Conservation (phyloP, 2,329 filamentous ascomycete species). For the Microdochium trichocladiopsis region DNA sequence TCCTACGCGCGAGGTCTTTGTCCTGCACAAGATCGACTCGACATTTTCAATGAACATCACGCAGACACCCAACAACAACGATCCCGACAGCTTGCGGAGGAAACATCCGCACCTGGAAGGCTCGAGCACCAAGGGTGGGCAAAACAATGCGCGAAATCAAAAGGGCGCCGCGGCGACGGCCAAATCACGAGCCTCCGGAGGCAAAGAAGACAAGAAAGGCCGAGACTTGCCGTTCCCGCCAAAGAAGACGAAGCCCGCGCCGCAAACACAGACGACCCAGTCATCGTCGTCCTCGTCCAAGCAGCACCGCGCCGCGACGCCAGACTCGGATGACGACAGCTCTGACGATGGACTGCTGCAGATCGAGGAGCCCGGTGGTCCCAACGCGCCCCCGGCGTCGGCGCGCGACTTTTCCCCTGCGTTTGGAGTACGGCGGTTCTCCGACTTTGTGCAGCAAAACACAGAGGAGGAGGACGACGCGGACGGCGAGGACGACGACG, state of each 20-base stretch:
- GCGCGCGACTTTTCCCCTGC: conserved; percentile 39
- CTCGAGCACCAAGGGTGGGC: conserved; percentile 9
- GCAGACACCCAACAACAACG: conserved; percentile 57
- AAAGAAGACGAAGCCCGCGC: conserved; percentile 1
- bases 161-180: conserved; percentile 8
- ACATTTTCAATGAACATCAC: conserved; percentile 83
- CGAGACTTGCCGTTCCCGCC: neutral
- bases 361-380: conserved; percentile 51
- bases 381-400: conserved; percentile 21
- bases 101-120: conserved; percentile 59
- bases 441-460: conserved; percentile 42
- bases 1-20: conserved; percentile 63
- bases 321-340: conserved; percentile 31
- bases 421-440: conserved; percentile 42
- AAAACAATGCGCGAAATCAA: conserved; percentile 8
- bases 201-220: conserved; percentile 7
- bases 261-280: conserved; percentile 1
- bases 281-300: conserved; percentile 6
- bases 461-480: conserved; percentile 34
- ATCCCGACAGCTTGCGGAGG: conserved; percentile 55
- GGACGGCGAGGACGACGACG: conserved; percentile 27
- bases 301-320: conserved; percentile 18
- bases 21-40: conserved; percentile 76
- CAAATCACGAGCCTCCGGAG: conserved; percentile 14
- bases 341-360: conserved; percentile 51